Base-by-base conservation (phyloP, 768 basidiomycete species). In the Suillus brevipes region DNA sequence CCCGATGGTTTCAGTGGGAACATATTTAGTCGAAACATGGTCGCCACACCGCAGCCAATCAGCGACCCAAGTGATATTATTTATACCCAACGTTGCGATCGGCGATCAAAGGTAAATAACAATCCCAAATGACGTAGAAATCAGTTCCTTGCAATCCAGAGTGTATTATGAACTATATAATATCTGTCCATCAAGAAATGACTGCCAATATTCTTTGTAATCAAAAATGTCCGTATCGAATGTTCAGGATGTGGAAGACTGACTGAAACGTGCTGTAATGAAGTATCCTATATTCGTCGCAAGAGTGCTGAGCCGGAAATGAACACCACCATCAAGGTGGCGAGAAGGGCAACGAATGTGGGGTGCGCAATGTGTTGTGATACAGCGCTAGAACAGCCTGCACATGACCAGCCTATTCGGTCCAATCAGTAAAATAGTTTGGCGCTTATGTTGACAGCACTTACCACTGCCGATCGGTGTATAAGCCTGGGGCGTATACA, bases 401-500 rank as follows among this genome's bases (percentile, higher is more conserved):
- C 67, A 68, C 87, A 89, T 66, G 76, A 72, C 87, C 87, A 89
- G 23, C 86, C 88, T 88, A 62, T 28, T 53, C 45, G 28, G 52
- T 45, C 25, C 25, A 56, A 52, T 65, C 50, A 61, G 59, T 1
- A 23, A 47, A 47, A 4, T n/a, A n/a, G 43, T 45, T 43, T 52
- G 28, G n/a, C 25, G 3, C 12, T 28, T 20, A 14, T 37, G 60
- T 63, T 28, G 23, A 47, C n/a, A 37, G 7, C 38, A 73, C 81
- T 68, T 56, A 82, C 83, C 82, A 79, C 85, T 82, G 14, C 82
- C 74, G 9, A 94, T 72, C 6, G 87, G 82, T 0, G 89, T 92
- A 73, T 94, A 94, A 16, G 82, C 25, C 69, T 85, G 84, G 0
- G 94, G 93, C 0, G 87, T 87, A 72, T 96, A 97, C 71, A 97